These are phyloP conservation scores for Castanea mollissima DNA, from an alignment of 306 rosid genomes.

Conservation along the genomic window DNA sequence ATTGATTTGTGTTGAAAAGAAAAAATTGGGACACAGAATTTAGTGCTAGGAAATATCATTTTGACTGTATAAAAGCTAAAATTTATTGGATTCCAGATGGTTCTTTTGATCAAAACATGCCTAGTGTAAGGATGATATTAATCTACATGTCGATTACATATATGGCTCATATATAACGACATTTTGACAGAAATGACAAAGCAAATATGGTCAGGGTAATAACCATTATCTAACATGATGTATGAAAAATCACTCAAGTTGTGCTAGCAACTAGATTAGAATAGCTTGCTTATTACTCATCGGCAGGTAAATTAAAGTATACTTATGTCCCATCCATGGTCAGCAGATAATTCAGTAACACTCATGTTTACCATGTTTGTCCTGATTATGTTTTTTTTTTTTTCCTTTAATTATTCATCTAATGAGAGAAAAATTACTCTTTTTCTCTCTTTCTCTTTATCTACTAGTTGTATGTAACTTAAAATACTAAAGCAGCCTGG, in stretches of 20 bases:
- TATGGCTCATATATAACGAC: background rate
- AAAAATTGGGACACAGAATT: background rate
- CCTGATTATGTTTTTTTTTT: background rate
- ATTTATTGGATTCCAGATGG: background rate
- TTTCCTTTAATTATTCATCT: background rate
- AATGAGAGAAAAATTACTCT: background rate
- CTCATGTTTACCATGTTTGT: background rate
- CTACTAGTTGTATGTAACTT: background rate
- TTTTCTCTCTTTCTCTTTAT: background rate
- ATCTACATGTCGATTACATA: background rate
- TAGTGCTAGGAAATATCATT: background rate
- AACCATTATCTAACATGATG: background rate
- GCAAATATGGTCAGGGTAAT: background rate
- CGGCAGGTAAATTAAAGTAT: background rate
- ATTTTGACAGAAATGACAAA: background rate
- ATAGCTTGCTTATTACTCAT: background rate
- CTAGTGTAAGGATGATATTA: background rate
- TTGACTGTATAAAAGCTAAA: background rate
- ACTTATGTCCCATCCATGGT: background rate
- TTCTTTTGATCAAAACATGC: constrained; percentile 10
- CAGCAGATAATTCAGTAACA: background rate
- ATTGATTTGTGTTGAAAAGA: background rate
- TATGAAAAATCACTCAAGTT: background rate
- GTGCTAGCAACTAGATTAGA: background rate
- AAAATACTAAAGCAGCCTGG: background rate